Conservation (phyloP, 495 filamentous ascomycete genomes). For the Neurospora sp. region DNA sequence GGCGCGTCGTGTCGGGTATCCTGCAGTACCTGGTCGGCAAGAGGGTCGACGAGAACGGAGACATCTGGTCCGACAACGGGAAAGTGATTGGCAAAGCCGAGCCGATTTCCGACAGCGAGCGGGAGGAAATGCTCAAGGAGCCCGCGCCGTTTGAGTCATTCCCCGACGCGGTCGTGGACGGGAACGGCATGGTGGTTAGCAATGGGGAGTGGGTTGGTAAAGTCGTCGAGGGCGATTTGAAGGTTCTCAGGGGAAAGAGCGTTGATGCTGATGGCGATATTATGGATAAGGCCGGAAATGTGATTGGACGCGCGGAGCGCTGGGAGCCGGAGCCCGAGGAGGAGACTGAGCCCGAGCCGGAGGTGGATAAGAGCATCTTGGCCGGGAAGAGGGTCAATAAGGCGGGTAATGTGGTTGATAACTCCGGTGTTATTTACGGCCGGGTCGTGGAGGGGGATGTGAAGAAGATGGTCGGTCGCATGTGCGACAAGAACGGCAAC, state of each 20-base stretch:
- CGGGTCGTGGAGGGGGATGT: slow-evolving; percentile 65
- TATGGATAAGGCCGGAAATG: slow-evolving; percentile 67
- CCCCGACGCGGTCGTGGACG: slow-evolving; percentile 56
- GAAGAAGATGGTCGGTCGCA: slow-evolving; percentile 61
- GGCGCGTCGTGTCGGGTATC: slow-evolving; percentile 57
- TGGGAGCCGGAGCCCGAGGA: slow-evolving; percentile 59
- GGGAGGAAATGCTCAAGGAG: slow-evolving; percentile 48
- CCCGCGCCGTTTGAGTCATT: slow-evolving; percentile 68
- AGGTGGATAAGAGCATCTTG: slow-evolving; percentile 55
- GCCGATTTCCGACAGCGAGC: slow-evolving; percentile 61
- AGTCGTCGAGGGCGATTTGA: slow-evolving; percentile 66
- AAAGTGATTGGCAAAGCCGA: slow-evolving; percentile 66
- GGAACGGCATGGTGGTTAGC: slow-evolving; percentile 60
- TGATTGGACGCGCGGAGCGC: slow-evolving; percentile 68
- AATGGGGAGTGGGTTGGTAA: slow-evolving; percentile 62
- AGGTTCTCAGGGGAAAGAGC: slow-evolving; percentile 60
- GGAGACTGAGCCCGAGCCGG: slow-evolving; percentile 36
- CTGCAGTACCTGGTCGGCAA: slow-evolving; percentile 57
- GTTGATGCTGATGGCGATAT: slow-evolving; percentile 83
- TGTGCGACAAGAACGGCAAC: slow-evolving; percentile 72
- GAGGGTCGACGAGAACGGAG: slow-evolving; percentile 59
- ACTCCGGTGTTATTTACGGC: slow-evolving; percentile 61
- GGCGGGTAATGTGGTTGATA: slow-evolving; percentile 72
- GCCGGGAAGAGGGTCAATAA: slow-evolving; percentile 85
- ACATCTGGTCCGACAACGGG: slow-evolving; percentile 65